Conservation (phyloP, 106 monocot genomes). For the Allium sativum region DNA sequence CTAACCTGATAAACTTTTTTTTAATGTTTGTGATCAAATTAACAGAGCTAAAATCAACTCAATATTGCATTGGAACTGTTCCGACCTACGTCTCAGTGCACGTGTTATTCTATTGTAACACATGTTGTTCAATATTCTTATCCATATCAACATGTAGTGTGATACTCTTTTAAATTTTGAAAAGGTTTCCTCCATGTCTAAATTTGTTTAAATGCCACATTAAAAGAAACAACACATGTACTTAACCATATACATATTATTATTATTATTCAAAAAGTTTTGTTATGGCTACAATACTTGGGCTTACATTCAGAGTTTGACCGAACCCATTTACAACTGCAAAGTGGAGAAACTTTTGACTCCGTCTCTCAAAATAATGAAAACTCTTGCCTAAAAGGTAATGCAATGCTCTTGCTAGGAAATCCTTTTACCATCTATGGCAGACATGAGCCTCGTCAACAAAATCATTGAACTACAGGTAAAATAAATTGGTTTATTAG, state of each 20-base stretch:
- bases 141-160: too few species aligned
- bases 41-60: constrained; percentile 77
- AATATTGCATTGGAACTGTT: constrained; percentile 95
- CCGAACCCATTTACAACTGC: constrained; percentile 44
- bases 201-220: not conserved
- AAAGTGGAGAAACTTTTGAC: constrained; percentile 50
- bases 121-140: too few species aligned
- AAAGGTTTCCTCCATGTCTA: not conserved
- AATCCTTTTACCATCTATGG: constrained; percentile 76
- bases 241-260: not conserved
- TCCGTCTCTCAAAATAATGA: constrained; percentile 63
- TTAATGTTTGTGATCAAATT: constrained; percentile 28
- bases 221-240: not conserved
- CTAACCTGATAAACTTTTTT: too few species aligned
- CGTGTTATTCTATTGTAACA: constrained; percentile 16
- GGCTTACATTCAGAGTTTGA: constrained; percentile 53
- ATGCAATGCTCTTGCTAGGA: constrained; percentile 68
- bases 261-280: constrained; percentile 33
- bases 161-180: too few species aligned
- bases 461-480: constrained; percentile 94
- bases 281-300: constrained; percentile 35
- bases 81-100: constrained; percentile 67
- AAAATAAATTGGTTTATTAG: not conserved
- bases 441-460: constrained; percentile 91
- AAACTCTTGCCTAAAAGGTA: constrained; percentile 66